Percentiles rank a stretch among this genome's conserved stretches.
phyloP scores from a whole-genome alignment of 352 stramenopile species.

The Phytopythium chamaehyphon region DNA sequence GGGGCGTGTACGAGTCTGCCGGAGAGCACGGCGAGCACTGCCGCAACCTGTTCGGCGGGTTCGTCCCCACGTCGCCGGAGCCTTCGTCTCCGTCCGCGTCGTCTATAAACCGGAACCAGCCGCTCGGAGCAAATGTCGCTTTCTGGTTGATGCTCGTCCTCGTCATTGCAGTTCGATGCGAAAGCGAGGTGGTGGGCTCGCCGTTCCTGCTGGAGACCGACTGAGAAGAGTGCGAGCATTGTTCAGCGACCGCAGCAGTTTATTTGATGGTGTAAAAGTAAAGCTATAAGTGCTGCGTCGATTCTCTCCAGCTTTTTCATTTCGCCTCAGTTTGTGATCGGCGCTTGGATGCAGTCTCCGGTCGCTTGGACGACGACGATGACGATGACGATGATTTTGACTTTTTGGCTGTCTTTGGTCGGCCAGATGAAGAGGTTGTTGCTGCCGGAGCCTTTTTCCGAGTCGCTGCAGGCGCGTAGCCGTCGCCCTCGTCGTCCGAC shows the following conservation, averaged over 20 bases:
- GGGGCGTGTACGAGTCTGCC: constrained; percentile 48
- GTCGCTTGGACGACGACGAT: constrained; percentile 48
- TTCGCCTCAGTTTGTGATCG: constrained; percentile 39
- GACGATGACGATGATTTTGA: constrained; percentile 26
- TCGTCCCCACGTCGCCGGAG: constrained; percentile 23
- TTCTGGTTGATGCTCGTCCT: constrained; percentile 74
- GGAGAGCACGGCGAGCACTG: constrained; percentile 37
- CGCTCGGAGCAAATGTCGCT: constrained; percentile 22
- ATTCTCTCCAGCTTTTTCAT: not conserved
- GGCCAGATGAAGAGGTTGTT: constrained; percentile 7
- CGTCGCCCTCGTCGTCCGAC: constrained; percentile 74
- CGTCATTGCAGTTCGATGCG: constrained; percentile 59
- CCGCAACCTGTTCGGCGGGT: constrained; percentile 60
- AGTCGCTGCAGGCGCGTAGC: constrained; percentile 60
- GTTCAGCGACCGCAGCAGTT: not conserved
- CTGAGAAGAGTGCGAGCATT: constrained; percentile 8
- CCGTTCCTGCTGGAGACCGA: constrained; percentile 33
- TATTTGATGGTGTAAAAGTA: constrained; percentile 1
- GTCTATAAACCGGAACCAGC: not conserved
- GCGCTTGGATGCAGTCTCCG: constrained; percentile 53
- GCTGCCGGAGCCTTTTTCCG: constrained; percentile 29
- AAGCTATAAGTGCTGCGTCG: too few species aligned
- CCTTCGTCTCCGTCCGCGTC: not conserved
- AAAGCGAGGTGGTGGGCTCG: constrained; percentile 52
- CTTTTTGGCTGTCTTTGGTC: constrained; percentile 63